Evolutionary conservation across 495 filamentous ascomycete species (phyloP), one percentile per base, ranked within the genome.

Genomic region (Aspergillus ostianus): DNA sequence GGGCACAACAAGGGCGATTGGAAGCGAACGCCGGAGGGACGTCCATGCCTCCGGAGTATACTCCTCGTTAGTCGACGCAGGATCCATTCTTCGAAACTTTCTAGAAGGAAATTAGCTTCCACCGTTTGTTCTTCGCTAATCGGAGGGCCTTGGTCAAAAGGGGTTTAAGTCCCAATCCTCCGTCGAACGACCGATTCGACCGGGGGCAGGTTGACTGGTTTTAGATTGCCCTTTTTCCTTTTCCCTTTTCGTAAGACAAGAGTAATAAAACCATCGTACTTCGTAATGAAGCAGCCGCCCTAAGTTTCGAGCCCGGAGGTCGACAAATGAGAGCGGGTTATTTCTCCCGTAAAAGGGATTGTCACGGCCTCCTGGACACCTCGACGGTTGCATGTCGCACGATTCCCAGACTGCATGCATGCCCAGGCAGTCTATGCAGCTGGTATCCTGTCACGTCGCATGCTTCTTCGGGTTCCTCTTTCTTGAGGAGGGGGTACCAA

Each of bases 91-190:
- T 69, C 63, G 59, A 66, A 66, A 62, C 61, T 64, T 69, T 66
- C 64, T 66, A 66, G 64, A 69, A 69, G 66, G 63, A 68, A 62
- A 64, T 66, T 66, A 66, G 57, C 64, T 64, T 69, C 62, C 61
- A 60, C 61, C 63, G 63, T 64, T 62, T 27, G 61, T 57, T 57
- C 52, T 55, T 54, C 59, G 29, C 47, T 41, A 41, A 41, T 41
- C 36, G 36, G 36, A 17, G 36, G 36, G 36, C 13, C 36, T 41
- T 41, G 36, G 36, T 41, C 36, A 41, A 41, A 41, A 41, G 36
- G 36, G 36, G 36, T 8, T 41, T 41, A 41, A 41, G 36, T 4
- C 36, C 3, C 10, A 41, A 41, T 41, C 36, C 36, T 41, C 36
- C 36, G 36, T 41, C 10, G 36, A 32, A 12, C 30, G 30, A 41